Evolutionary conservation across 139 green algal genomes (phyloP), one percentile per base, ranked within the genome.

Genomic region (Astrephomene gubernaculifera): DNA sequence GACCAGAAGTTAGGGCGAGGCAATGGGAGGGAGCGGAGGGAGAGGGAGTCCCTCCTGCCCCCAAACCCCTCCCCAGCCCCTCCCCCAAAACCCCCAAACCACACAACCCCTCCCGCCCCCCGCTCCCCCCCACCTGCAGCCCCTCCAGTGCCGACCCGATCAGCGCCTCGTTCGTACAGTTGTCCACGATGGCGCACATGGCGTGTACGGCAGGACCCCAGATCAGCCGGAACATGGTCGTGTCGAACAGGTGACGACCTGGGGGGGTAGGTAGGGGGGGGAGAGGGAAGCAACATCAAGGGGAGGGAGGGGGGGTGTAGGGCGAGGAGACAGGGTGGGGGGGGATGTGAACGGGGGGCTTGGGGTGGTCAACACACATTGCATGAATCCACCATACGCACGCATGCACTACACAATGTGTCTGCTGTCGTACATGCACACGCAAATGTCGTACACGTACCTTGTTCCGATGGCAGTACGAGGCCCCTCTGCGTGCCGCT

Each of bases 101-200:
- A 57, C 12, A 57, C 14, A 25, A 57, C 49, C 49, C 49, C 49
- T 17, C 49, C 49, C 49, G 90, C 52, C 95, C 85, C 43, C 95
- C 71, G 27, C 88, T 87, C 4, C 87, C 41, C 12, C 79, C 29
- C 36, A 96, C 78, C 44, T 92, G 85, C 86, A 92, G 57, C 0
- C 89, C 86, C 19, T 86, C 79, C 43, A 90, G 87, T 36, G 89
- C 86, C 29, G 44, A 70, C 41, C 82, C 44, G 2, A 87, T 39
- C 4, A 88, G 49, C 36, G 85, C 71, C 41, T 93, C 90, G 12
- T 60, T 88, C 41, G 86, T 94, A 85, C 82, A 83, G 24, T 89
- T 87, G 86, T 99, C 97, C 65, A 99, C 93, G 29, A 99, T 95
- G 9, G 98, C 95, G 0, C 92, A 94, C 68, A 99, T 95, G 24